Evolutionary conservation across 129 eudicot species (phyloP).

Genomic region (Erigeron canadensis): DNA sequence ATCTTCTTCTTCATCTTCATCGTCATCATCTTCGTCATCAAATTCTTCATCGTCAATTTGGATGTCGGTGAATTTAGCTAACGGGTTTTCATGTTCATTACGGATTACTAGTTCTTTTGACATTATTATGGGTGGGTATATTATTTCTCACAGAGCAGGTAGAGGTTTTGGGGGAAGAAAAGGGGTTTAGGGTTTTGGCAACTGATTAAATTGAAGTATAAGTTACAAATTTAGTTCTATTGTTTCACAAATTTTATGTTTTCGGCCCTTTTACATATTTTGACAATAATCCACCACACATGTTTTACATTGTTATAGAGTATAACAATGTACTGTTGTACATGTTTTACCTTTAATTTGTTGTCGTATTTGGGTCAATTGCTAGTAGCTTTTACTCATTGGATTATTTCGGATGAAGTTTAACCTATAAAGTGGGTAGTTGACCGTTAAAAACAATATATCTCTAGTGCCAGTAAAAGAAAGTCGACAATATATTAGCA

Average conservation of each 20-base stretch:
- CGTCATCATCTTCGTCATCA: slow-evolving; percentile 29
- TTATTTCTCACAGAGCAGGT: neutral
- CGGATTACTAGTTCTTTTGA: slow-evolving; percentile 30
- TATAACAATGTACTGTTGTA: too few relatives aligned
- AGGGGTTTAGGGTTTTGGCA: slow-evolving; percentile 39
- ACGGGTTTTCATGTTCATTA: slow-evolving; percentile 22
- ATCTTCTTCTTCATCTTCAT: slow-evolving; percentile 47
- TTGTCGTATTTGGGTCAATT: too few relatives aligned
- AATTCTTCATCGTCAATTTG: slow-evolving; percentile 46
- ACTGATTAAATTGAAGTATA: neutral
- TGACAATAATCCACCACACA: too few relatives aligned
- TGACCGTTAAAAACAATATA: too few relatives aligned
- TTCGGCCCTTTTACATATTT: too few relatives aligned
- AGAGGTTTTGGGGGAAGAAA: slow-evolving; percentile 16
- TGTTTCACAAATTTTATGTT: neutral
- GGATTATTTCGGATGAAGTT: too few relatives aligned
- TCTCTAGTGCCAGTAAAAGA: too few relatives aligned
- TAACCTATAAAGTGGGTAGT: too few relatives aligned
- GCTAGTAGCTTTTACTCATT: too few relatives aligned
- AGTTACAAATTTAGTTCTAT: neutral
- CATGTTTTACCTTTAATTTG: too few relatives aligned
- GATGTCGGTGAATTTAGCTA: slow-evolving; percentile 42
- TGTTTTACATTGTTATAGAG: too few relatives aligned
- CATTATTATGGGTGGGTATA: slow-evolving; percentile 13
- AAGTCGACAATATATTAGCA: too few relatives aligned